Percentiles rank a stretch among this genome's conserved stretches.
Evolutionary conservation across 2,329 filamentous ascomycete species (phyloP).

Genomic region (Hypoxylon sp.): DNA sequence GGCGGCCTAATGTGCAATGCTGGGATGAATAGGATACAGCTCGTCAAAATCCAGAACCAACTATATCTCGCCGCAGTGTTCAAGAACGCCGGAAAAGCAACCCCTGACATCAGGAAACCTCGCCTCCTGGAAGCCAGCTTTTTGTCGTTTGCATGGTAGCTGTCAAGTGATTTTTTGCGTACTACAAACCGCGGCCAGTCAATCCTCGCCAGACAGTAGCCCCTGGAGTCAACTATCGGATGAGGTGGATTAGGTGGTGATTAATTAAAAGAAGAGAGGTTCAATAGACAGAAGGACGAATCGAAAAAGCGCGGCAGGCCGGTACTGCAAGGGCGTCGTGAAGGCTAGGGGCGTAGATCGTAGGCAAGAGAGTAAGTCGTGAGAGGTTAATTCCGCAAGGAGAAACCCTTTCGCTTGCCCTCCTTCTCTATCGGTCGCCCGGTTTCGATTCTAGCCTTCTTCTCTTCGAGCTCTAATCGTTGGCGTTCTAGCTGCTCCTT

Average conservation of each 20-base stretch:
- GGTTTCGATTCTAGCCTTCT: conserved; percentile 95
- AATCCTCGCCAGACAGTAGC: conserved; percentile 35
- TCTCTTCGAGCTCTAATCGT: conserved; percentile 95
- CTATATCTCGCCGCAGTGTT: conserved; percentile 43
- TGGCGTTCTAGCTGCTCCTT: conserved; percentile 99
- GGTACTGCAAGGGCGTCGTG: conserved; percentile 71
- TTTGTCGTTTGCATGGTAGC: conserved; percentile 38
- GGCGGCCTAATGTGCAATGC: conserved; percentile 40
- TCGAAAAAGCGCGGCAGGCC: conserved; percentile 66
- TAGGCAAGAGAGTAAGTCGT: conserved; percentile 52
- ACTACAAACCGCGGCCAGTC: conserved; percentile 40
- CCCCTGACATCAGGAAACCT: conserved; percentile 30
- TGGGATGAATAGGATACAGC: conserved; percentile 40
- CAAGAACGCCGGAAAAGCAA: conserved; percentile 41
- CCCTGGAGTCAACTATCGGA: conserved; percentile 49
- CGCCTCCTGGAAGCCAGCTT: conserved; percentile 34
- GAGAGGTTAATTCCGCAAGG: conserved; percentile 79
- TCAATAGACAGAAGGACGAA: conserved; percentile 58
- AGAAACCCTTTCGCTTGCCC: conserved; percentile 99
- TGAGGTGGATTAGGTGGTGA: conserved; percentile 58
- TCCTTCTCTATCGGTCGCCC: conserved; percentile 97
- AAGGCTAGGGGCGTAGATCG: conserved; percentile 69
- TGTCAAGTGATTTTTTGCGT: conserved; percentile 37
- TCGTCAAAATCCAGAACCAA: conserved; percentile 44
- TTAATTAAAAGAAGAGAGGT: conserved; percentile 60